These are phyloP conservation scores for Petunia hybrid DNA, from an alignment of 305 asterid species.

Conservation along the genomic window DNA sequence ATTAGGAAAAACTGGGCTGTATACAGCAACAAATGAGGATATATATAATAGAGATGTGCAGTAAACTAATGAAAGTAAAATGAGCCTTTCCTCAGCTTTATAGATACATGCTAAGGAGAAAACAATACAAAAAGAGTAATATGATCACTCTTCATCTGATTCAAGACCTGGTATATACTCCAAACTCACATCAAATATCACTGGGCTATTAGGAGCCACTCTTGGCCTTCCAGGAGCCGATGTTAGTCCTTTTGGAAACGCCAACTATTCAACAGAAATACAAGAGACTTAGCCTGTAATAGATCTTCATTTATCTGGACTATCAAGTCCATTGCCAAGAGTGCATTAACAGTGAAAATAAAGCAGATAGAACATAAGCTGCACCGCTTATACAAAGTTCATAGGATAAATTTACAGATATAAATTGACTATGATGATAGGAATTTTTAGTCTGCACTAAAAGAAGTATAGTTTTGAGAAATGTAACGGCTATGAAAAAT, in stretches of 20 bases:
- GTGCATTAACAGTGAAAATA: neutral
- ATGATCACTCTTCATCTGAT: slow-evolving; percentile 55
- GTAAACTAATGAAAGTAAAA: slow-evolving; percentile 15
- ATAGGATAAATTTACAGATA: neutral
- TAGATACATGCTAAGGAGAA: slow-evolving; percentile 27
- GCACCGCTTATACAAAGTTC: neutral
- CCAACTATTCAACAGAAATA: slow-evolving; percentile 58
- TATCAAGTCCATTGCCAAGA: slow-evolving; percentile 27
- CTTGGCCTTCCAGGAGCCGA: slow-evolving; percentile 99
- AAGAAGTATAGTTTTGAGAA: neutral
- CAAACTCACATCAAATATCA: slow-evolving; percentile 84
- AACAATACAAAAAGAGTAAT: neutral
- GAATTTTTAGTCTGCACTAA: too few species aligned
- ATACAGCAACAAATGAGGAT: neutral
- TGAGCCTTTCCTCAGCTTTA: slow-evolving; percentile 29
- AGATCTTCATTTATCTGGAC: neutral
- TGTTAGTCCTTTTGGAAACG: slow-evolving; percentile 88
- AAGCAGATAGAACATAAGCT: neutral
- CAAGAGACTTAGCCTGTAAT: neutral
- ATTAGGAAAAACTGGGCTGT: slow-evolving; percentile 20
- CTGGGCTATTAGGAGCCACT: slow-evolving; percentile 88
- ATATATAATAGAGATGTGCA: neutral
- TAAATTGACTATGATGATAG: too few species aligned
- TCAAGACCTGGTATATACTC: slow-evolving; percentile 97
- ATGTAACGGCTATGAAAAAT: neutral